A percentile compares a stretch with the other conserved stretches of the same genome.
Conservation (phyloP, 2,329 filamentous ascomycete species). For the Fusarium torulosum region DNA sequence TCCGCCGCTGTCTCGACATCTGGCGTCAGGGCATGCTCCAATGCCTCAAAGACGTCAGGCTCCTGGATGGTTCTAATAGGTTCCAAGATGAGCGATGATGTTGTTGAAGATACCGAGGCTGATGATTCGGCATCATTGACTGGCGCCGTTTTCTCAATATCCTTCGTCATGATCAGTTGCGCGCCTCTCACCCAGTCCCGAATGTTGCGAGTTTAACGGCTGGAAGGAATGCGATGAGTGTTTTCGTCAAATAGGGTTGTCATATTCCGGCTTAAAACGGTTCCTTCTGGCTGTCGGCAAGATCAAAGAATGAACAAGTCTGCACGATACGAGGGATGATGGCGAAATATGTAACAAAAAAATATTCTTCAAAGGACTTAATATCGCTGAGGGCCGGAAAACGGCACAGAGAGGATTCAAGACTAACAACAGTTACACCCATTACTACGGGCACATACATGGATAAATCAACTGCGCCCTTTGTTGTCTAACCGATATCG, state of each 20-base stretch:
- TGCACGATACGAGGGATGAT: constrained; percentile 1
- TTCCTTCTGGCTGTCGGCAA: neutral
- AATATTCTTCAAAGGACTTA: neutral
- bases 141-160: constrained; percentile 41
- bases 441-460: constrained; percentile 4
- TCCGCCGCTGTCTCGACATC: constrained; percentile 56
- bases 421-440: constrained; percentile 4
- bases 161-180: constrained; percentile 33
- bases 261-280: constrained; percentile 11
- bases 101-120: constrained; percentile 30
- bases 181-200: neutral
- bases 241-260: constrained; percentile 23
- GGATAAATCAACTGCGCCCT: constrained; percentile 19
- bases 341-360: neutral
- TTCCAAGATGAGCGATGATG: constrained; percentile 42
- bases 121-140: constrained; percentile 29
- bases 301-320: neutral
- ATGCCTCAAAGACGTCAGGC: constrained; percentile 51
- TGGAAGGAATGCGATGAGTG: constrained; percentile 9
- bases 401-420: constrained; percentile 23
- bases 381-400: constrained; percentile 9
- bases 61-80: constrained; percentile 47
- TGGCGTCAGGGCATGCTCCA: constrained; percentile 56
- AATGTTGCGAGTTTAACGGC: neutral
- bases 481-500: constrained; percentile 38